Conservation (phyloP, 2,329 filamentous ascomycete species). For the Periconia sp. region DNA sequence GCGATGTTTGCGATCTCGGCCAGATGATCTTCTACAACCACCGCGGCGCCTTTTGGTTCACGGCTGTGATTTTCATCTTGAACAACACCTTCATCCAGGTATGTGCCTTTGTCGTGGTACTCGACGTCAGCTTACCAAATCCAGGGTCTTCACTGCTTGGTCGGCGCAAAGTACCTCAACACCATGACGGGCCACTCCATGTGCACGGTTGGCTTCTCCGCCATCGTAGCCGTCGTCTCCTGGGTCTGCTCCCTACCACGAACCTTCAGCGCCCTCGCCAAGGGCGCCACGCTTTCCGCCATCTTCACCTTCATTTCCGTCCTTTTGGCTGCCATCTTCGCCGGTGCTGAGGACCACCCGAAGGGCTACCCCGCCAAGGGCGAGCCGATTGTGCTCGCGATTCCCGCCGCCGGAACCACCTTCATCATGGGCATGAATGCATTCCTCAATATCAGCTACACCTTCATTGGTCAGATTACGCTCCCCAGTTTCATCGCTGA, state of each 20-base stretch:
- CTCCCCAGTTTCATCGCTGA: conserved; percentile 94
- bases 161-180: conserved; percentile 86
- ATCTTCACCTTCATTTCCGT: conserved; percentile 91
- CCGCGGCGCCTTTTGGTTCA: conserved; percentile 71
- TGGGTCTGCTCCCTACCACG: conserved; percentile 82
- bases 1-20: conserved; percentile 94
- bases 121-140: conserved; percentile 21
- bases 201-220: conserved; percentile 81
- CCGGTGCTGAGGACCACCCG: conserved; percentile 76
- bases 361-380: conserved; percentile 65
- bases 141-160: conserved; percentile 79
- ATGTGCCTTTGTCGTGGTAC: conserved; percentile 16
- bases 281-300: conserved; percentile 79
- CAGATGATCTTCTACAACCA: conserved; percentile 92
- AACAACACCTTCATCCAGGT: conserved; percentile 94
- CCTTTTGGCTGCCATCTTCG: conserved; percentile 81
- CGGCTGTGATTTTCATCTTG: conserved; percentile 85
- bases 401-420: conserved; percentile 73
- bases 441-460: conserved; percentile 95
- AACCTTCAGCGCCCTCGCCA: conserved; percentile 81
- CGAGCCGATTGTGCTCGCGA: conserved; percentile 69
- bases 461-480: conserved; percentile 94
- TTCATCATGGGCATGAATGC: conserved; percentile 85
- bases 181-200: conserved; percentile 77
- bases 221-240: conserved; percentile 75